These are phyloP conservation scores for Limonomyces culmigenus DNA, from an alignment of 1,284 basidiomycete species.

Conservation along the genomic window DNA sequence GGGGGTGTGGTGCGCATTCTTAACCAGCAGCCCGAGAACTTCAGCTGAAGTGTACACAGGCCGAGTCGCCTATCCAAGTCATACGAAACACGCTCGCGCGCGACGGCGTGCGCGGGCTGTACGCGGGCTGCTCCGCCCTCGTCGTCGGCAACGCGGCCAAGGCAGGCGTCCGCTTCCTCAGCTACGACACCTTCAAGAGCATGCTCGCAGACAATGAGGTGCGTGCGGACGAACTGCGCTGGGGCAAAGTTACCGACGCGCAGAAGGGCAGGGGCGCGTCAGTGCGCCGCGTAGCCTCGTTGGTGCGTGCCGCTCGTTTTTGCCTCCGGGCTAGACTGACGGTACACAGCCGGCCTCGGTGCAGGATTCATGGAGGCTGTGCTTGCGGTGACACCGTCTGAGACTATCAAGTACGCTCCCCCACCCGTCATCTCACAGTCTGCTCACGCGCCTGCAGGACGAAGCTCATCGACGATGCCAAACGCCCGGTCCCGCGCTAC, in stretches of 20 bases:
- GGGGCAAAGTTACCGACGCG: conserved; percentile 4
- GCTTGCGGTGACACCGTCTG: conserved; percentile 91
- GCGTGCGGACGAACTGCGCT: no score
- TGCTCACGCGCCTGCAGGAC: conserved; percentile 38
- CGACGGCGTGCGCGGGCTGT: conserved; percentile 64
- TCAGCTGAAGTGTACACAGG: conserved; percentile 20
- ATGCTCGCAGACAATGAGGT: conserved; percentile 74
- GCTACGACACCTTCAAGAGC: conserved; percentile 88
- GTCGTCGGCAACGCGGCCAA: conserved; percentile 84
- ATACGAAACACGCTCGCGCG: conserved; percentile 52
- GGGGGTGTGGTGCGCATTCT: conserved; percentile 16
- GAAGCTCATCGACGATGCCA: conserved; percentile 94
- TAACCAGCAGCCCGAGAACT: no score
- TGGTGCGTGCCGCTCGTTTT: conserved; percentile 26
- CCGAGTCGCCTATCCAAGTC: conserved; percentile 52
- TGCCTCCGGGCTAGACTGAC: background rate
- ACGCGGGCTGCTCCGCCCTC: conserved; percentile 76
- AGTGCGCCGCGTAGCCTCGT: conserved; percentile 71
- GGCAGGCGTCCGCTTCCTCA: conserved; percentile 89
- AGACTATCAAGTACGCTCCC: conserved; percentile 83
- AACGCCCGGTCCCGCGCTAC: conserved; percentile 71
- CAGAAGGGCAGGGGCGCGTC: conserved; percentile 60
- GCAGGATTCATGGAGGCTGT: conserved; percentile 92
- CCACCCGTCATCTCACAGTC: background rate
- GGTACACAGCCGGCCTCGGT: conserved; percentile 66